phyloP scores from a whole-genome alignment of 179 eudicot genomes.

The Patellifolia procumbens region DNA sequence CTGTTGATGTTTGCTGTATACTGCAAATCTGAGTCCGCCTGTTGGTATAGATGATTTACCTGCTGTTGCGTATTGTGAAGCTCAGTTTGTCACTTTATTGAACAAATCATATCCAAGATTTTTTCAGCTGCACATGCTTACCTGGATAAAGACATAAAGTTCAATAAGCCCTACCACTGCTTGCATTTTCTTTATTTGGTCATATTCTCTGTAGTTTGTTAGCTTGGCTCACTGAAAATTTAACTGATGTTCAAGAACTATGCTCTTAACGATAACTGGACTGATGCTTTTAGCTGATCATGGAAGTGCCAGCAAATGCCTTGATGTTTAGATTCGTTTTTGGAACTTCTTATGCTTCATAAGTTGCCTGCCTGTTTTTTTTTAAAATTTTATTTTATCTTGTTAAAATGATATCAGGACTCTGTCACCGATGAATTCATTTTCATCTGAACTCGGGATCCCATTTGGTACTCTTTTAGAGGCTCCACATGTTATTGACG shows the following conservation, averaged over 20 bases:
- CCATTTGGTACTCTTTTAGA: constrained; percentile 81
- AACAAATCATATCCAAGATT: not conserved
- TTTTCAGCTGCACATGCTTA: not conserved
- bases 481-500: constrained; percentile 91
- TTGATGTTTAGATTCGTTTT: not conserved
- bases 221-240: not conserved
- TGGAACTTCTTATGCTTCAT: not conserved
- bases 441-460: constrained; percentile 93
- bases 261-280: not conserved
- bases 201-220: not conserved
- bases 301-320: not conserved
- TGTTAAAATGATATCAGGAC: constrained; percentile 68
- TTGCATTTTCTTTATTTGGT: not conserved
- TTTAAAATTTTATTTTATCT: constrained; percentile 4
- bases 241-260: not conserved
- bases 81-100: not conserved
- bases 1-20: constrained; percentile 2
- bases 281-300: not conserved
- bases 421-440: constrained; percentile 82
- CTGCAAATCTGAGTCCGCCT: not conserved
- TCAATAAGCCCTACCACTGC: not conserved
- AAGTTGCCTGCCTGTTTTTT: not conserved
- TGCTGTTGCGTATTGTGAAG: not conserved
- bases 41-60: not conserved
- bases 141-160: not conserved